Percentiles rank a stretch among this genome's conserved stretches.
These are phyloP conservation scores for Alternaria triticimaculans DNA, from an alignment of 2,329 filamentous ascomycete species.

Conservation along the genomic window DNA sequence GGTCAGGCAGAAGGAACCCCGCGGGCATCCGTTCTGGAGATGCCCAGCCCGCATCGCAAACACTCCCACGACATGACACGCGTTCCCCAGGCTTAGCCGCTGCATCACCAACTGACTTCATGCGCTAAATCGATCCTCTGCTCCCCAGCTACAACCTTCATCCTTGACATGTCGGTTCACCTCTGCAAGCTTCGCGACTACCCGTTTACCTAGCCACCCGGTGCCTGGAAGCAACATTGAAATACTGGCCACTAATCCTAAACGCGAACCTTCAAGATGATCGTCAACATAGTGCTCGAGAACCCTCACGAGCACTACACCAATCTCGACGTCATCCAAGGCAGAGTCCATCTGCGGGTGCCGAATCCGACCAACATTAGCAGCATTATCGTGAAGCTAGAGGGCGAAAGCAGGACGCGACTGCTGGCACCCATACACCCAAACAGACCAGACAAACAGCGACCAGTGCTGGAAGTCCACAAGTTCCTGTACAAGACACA, in stretches of 20 bases:
- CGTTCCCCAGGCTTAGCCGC: conserved; percentile 41
- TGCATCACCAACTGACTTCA: conserved; percentile 10
- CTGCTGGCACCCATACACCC: conserved; percentile 60
- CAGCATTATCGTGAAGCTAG: conserved; percentile 78
- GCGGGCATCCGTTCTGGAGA: conserved; percentile 26
- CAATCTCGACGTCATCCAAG: conserved; percentile 76
- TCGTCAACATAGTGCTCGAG: conserved; percentile 71
- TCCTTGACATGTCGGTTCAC: conserved; percentile 30
- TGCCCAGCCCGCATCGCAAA: conserved; percentile 25
- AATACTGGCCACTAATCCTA: background rate
- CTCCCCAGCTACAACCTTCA: conserved; percentile 17
- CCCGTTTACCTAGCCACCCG: conserved; percentile 19
- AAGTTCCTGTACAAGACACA: conserved; percentile 76
- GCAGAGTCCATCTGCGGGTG: conserved; percentile 57
- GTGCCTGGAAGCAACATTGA: conserved; percentile 1
- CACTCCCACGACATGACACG: conserved; percentile 35
- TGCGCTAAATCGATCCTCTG: conserved; percentile 15
- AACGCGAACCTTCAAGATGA: conserved; percentile 26
- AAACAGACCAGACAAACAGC: conserved; percentile 51
- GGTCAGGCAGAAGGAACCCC: conserved; percentile 11
- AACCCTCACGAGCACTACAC: conserved; percentile 74
- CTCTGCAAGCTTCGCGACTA: conserved; percentile 22
- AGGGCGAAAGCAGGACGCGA: conserved; percentile 77
- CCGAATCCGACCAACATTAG: conserved; percentile 55
- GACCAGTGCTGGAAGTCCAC: conserved; percentile 58